Evolutionary conservation across 495 filamentous ascomycete genomes (phyloP).

Genomic region (Hypoxylon rickii): DNA sequence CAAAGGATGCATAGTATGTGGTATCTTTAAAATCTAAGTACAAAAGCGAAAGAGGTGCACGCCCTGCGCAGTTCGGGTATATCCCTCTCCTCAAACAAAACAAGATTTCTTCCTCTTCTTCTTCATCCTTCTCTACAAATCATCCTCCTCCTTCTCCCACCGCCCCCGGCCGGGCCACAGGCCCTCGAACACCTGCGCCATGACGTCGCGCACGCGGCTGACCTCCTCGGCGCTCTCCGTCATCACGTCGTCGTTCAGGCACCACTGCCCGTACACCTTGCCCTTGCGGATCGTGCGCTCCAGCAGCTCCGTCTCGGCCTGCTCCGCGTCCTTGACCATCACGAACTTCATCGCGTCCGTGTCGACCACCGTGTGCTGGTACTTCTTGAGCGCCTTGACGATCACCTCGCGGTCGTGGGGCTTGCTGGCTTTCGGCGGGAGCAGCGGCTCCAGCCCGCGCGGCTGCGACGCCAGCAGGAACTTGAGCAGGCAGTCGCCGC

Average conservation of each 20-base stretch:
- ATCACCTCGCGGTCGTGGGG: conserved; percentile 38
- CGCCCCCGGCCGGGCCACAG: conserved; percentile 25
- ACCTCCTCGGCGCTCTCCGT: conserved; percentile 37
- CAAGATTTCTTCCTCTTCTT: too few relatives aligned
- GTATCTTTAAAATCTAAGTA: too few relatives aligned
- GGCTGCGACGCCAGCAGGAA: conserved; percentile 41
- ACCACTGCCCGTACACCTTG: conserved; percentile 45
- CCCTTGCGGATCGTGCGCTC: conserved; percentile 40
- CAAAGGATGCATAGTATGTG: too few relatives aligned
- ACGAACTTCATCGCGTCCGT: conserved; percentile 48
- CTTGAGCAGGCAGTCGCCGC: conserved; percentile 50
- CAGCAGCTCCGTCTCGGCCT: conserved; percentile 44
- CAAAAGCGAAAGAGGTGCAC: too few relatives aligned
- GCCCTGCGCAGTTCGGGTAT: too few relatives aligned
- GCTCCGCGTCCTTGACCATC: conserved; percentile 52
- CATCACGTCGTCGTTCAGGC: conserved; percentile 50
- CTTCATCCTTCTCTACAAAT: too few relatives aligned
- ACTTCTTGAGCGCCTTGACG: conserved; percentile 46
- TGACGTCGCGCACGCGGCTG: conserved; percentile 29
- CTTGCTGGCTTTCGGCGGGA: conserved; percentile 37
- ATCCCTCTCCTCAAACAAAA: too few relatives aligned
- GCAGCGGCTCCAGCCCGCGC: conserved; percentile 41
- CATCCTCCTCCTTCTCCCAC: conserved; percentile 28
- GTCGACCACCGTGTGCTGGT: conserved; percentile 46
- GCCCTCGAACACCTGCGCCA: conserved; percentile 27